A percentile compares a stretch with the other conserved stretches of the same genome.
These are phyloP conservation scores for Leccinum uliginosum DNA, from an alignment of 768 basidiomycete genomes.

Conservation along the genomic window DNA sequence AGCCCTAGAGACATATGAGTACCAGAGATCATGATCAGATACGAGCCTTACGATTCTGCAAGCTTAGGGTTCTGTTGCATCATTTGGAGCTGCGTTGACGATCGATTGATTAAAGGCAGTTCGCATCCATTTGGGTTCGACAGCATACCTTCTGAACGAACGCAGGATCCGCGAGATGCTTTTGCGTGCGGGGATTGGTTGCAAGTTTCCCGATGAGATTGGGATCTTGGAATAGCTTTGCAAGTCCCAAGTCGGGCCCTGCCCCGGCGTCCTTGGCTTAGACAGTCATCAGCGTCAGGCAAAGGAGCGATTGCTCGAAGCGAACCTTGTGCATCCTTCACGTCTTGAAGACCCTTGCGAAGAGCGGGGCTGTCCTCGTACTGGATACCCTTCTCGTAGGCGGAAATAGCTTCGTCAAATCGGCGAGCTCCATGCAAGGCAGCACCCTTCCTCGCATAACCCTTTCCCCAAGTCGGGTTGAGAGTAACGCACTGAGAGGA, in stretches of 20 bases:
- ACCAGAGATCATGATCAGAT: neutral
- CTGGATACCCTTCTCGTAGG: conserved; percentile 79
- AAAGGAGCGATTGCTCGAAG: neutral
- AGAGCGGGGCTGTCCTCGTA: conserved; percentile 79
- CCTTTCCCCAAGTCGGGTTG: conserved; percentile 83
- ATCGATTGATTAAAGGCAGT: neutral
- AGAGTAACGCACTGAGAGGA: conserved; percentile 66
- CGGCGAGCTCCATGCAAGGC: conserved; percentile 79
- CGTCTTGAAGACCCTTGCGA: conserved; percentile 85
- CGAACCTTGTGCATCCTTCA: conserved; percentile 77
- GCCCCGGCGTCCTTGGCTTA: conserved; percentile 35
- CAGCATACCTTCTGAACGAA: conserved; percentile 65
- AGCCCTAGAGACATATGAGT: conserved; percentile 35
- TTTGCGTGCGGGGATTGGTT: conserved; percentile 78
- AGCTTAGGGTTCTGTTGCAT: conserved; percentile 67
- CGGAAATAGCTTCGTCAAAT: conserved; percentile 79
- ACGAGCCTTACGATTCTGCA: conserved; percentile 47
- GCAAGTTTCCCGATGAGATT: conserved; percentile 81
- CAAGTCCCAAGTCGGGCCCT: conserved; percentile 55
- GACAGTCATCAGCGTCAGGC: conserved; percentile 3
- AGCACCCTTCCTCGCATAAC: conserved; percentile 88
- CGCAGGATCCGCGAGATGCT: conserved; percentile 76
- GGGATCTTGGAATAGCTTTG: conserved; percentile 80
- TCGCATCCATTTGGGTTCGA: neutral
- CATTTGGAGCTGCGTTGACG: conserved; percentile 45